Conservation (phyloP, 192 early-diverging fungal species). For the Chytriomyces sp. region DNA sequence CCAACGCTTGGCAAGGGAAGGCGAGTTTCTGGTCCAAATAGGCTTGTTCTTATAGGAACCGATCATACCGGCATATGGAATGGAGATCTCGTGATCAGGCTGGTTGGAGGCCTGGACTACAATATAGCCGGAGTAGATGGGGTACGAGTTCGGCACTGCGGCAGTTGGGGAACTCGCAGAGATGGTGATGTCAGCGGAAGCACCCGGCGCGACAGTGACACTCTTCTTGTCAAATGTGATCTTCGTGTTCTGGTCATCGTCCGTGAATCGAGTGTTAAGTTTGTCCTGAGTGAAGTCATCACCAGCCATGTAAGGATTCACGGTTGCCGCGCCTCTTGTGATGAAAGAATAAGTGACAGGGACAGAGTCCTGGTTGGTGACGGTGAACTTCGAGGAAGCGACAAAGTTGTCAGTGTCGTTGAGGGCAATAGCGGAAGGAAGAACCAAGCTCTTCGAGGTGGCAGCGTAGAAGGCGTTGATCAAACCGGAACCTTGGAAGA, state of each 20-base stretch:
- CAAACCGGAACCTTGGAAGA: conserved; percentile 72
- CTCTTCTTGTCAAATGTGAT: too few relatives aligned
- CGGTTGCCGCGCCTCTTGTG: conserved; percentile 12
- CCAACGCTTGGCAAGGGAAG: background rate
- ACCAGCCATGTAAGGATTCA: conserved; percentile 6
- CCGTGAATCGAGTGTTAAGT: background rate
- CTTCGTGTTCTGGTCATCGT: background rate
- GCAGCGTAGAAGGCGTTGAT: conserved; percentile 69
- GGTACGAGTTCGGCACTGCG: background rate
- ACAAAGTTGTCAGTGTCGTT: conserved; percentile 34
- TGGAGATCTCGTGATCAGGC: background rate
- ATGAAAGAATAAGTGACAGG: conserved; percentile 30
- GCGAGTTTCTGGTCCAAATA: conserved; percentile 19
- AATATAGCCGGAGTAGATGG: background rate
- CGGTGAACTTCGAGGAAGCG: background rate
- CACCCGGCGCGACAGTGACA: background rate
- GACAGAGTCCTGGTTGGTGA: conserved; percentile 29
- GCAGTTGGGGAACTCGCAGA: background rate
- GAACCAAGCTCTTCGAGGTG: conserved; percentile 46
- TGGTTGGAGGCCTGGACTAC: background rate
- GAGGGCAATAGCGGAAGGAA: conserved; percentile 46
- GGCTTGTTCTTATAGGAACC: background rate
- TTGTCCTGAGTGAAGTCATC: conserved; percentile 27
- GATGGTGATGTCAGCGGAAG: background rate
- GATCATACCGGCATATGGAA: conserved; percentile 22